Conservation (phyloP, 495 filamentous ascomycete species). For the Penicillium chermesinum region DNA sequence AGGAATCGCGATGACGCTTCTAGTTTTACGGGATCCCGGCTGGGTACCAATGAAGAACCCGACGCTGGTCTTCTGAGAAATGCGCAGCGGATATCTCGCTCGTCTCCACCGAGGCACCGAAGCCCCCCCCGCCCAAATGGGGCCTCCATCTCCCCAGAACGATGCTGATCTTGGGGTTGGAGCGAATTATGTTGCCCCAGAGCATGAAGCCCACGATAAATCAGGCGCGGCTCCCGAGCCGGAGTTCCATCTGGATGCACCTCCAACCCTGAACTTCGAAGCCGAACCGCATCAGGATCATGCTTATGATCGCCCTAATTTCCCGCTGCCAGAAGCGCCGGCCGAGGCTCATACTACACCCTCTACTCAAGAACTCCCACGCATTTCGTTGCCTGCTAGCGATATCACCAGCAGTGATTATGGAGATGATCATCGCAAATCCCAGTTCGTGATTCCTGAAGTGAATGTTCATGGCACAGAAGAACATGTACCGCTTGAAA, state of each 20-base stretch:
- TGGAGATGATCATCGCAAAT: slow-evolving; percentile 56
- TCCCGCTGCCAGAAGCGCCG: slow-evolving; percentile 22
- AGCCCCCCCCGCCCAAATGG: too few relatives aligned
- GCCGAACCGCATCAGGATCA: slow-evolving; percentile 6
- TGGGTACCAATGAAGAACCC: slow-evolving; percentile 47
- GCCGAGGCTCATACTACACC: slow-evolving; percentile 10
- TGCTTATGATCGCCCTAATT: slow-evolving; percentile 23
- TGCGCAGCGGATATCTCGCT: slow-evolving; percentile 61
- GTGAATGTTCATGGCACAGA: slow-evolving; percentile 30
- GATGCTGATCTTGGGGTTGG: too few relatives aligned
- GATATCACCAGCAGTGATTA: slow-evolving; percentile 54
- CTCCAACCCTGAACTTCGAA: slow-evolving; percentile 19
- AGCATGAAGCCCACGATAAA: too few relatives aligned
- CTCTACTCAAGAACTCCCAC: slow-evolving; percentile 28
- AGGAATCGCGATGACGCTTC: slow-evolving; percentile 56
- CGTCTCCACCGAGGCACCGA: slow-evolving; percentile 48
- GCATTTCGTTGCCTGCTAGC: slow-evolving; percentile 39
- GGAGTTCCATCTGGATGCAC: slow-evolving; percentile 10
- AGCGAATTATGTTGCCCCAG: background rate
- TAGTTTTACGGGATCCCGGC: slow-evolving; percentile 51
- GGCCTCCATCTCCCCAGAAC: too few relatives aligned
- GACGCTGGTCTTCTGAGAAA: slow-evolving; percentile 57
- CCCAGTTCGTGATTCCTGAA: slow-evolving; percentile 34
- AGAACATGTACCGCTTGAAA: slow-evolving; percentile 10
- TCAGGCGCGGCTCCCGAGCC: too few relatives aligned